Evolutionary conservation across 2,329 filamentous ascomycete genomes (phyloP).

Genomic region (Biscogniauxia sp.): DNA sequence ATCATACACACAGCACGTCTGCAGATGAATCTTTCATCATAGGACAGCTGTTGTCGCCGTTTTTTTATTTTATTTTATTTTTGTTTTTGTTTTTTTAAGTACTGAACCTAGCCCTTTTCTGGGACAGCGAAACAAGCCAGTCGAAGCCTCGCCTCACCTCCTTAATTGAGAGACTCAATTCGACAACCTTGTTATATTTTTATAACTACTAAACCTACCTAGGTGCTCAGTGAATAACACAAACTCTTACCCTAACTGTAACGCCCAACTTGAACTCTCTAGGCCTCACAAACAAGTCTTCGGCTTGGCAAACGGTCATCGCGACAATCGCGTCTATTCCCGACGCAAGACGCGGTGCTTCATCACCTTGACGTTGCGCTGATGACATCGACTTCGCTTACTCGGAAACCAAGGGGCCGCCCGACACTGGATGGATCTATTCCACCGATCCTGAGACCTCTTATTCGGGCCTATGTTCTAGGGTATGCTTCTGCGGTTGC

Average conservation of each 20-base stretch:
- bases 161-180: too few species aligned
- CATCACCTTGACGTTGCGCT: slow-evolving; percentile 11
- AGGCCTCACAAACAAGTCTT: too few species aligned
- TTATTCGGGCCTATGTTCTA: slow-evolving; percentile 58
- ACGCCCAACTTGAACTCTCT: too few species aligned
- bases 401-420: slow-evolving; percentile 16
- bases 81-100: too few species aligned
- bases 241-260: too few species aligned
- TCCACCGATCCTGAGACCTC: slow-evolving; percentile 51
- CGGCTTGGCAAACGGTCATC: neutral
- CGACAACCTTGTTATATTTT: neutral
- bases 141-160: too few species aligned
- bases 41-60: too few species aligned
- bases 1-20: neutral
- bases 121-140: too few species aligned
- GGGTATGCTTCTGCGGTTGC: slow-evolving; percentile 60
- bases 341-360: slow-evolving; percentile 7
- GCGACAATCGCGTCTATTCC: slow-evolving; percentile 3
- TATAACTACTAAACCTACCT: neutral
- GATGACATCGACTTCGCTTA: slow-evolving; percentile 27
- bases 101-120: too few species aligned
- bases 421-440: slow-evolving; percentile 35
- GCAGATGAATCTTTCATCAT: neutral
- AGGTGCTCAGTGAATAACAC: too few species aligned
- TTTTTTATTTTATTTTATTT: too few species aligned